A percentile compares a stretch with the other conserved stretches of the same genome.
phyloP scores from a whole-genome alignment of 129 eudicot genomes.

The Silybum marianum region DNA sequence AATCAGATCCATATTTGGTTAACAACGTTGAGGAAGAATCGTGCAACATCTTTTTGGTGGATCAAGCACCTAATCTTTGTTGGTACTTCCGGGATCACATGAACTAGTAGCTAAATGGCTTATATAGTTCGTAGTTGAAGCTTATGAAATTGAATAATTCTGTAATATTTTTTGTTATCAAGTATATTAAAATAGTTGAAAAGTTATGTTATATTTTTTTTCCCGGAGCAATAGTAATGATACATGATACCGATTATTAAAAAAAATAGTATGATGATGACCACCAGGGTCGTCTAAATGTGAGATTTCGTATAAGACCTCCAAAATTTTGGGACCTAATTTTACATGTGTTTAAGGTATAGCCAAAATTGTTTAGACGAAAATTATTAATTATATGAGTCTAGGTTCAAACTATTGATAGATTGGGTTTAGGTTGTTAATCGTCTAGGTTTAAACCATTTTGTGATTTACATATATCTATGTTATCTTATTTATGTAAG shows the following conservation, averaged over 20 bases:
- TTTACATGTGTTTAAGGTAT: no score
- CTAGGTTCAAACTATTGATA: no score
- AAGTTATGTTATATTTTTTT: slow-evolving; percentile 2
- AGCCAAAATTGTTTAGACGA: no score
- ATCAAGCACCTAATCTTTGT: slow-evolving; percentile 60
- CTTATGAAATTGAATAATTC: slow-evolving; percentile 25
- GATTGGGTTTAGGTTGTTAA: no score
- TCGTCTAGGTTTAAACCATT: no score
- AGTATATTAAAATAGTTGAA: slow-evolving; percentile 21
- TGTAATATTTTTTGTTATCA: slow-evolving; percentile 30
- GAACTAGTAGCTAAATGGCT: slow-evolving; percentile 28
- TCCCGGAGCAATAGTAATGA: not conserved
- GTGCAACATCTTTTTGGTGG: slow-evolving; percentile 58
- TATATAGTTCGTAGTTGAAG: slow-evolving; percentile 10
- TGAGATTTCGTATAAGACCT: no score
- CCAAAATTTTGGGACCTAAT: no score
- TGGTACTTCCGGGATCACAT: slow-evolving; percentile 56
- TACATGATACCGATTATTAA: not conserved
- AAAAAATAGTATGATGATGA: not conserved
- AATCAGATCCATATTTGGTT: slow-evolving; percentile 36
- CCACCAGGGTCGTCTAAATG: not conserved
- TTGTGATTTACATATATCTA: no score
- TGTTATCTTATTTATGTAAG: no score
- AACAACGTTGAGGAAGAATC: slow-evolving; percentile 46
- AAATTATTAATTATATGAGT: no score